Conservation (phyloP, 2,329 filamentous ascomycete genomes). For the Phoma sp. region DNA sequence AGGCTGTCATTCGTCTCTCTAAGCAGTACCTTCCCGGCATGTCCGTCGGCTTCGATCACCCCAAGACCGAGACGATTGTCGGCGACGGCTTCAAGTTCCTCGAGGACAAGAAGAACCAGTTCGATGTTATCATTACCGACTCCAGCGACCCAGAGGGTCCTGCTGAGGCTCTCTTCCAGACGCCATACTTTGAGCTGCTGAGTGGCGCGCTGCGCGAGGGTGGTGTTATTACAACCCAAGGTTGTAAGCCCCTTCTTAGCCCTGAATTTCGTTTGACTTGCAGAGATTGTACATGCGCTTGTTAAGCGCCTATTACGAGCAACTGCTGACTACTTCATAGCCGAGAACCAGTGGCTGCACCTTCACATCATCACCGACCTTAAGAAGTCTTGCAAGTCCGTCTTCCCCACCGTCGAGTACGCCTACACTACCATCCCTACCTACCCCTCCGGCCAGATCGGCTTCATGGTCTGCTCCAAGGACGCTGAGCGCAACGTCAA, state of each 20-base stretch:
- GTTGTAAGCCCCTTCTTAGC: constrained; percentile 82
- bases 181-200: constrained; percentile 96
- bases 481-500: constrained; percentile 82
- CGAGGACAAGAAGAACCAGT: constrained; percentile 92
- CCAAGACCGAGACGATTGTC: constrained; percentile 89
- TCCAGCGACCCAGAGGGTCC: constrained; percentile 97
- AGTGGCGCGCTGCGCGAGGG: constrained; percentile 88
- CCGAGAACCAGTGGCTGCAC: constrained; percentile 99
- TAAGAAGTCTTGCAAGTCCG: constrained; percentile 94
- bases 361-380: constrained; percentile 90
- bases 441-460: constrained; percentile 98
- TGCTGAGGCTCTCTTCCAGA: constrained; percentile 96
- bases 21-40: constrained; percentile 97
- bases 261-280: constrained; percentile 27
- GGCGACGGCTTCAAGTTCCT: constrained; percentile 99
- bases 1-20: constrained; percentile 97
- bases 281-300: constrained; percentile 21
- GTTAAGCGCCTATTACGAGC: constrained; percentile 20
- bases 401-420: constrained; percentile 98
- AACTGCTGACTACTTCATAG: constrained; percentile 57
- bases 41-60: constrained; percentile 91
- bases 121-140: constrained; percentile 99
- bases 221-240: constrained; percentile 99
- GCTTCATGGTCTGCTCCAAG: constrained; percentile 99
- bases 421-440: constrained; percentile 99